phyloP scores from a whole-genome alignment of 2,329 filamentous ascomycete species.

The Mycogone perniciosa region DNA sequence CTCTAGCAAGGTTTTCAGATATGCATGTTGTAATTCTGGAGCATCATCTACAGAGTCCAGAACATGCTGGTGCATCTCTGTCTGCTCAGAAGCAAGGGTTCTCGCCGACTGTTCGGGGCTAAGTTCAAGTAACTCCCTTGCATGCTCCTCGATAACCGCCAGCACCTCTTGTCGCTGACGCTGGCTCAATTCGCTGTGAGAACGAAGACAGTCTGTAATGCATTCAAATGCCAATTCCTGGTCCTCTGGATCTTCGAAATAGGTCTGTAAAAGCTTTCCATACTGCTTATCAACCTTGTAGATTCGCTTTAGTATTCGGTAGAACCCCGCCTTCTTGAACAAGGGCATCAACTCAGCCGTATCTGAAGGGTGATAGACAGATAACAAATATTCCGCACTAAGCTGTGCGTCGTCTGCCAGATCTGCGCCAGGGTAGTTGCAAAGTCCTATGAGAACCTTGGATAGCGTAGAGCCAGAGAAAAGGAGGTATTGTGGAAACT shows the following conservation, averaged over 20 bases:
- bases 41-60: conserved; percentile 56
- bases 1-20: conserved; percentile 71
- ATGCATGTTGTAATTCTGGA: conserved; percentile 64
- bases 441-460: conserved; percentile 73
- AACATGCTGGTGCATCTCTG: conserved; percentile 60
- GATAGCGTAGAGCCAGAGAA: conserved; percentile 82
- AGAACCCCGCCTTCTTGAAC: conserved; percentile 77
- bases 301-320: conserved; percentile 82
- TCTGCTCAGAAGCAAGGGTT: conserved; percentile 55
- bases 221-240: conserved; percentile 71
- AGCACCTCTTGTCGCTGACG: conserved; percentile 71
- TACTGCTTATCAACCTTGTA: conserved; percentile 78
- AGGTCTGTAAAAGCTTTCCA: conserved; percentile 68
- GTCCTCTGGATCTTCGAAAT: conserved; percentile 79
- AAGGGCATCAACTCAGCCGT: conserved; percentile 67
- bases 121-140: conserved; percentile 59
- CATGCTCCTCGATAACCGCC: conserved; percentile 57
- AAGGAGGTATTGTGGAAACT: conserved; percentile 92
- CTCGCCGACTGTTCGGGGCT: conserved; percentile 59
- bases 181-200: conserved; percentile 54
- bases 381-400: conserved; percentile 93
- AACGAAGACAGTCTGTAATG: conserved; percentile 66
- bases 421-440: conserved; percentile 72
- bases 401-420: conserved; percentile 90
- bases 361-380: conserved; percentile 85